A percentile compares a stretch with the other conserved stretches of the same genome.
These are phyloP conservation scores for Phylloporus rhodoxanthus DNA, from an alignment of 768 basidiomycete species.

Conservation along the genomic window DNA sequence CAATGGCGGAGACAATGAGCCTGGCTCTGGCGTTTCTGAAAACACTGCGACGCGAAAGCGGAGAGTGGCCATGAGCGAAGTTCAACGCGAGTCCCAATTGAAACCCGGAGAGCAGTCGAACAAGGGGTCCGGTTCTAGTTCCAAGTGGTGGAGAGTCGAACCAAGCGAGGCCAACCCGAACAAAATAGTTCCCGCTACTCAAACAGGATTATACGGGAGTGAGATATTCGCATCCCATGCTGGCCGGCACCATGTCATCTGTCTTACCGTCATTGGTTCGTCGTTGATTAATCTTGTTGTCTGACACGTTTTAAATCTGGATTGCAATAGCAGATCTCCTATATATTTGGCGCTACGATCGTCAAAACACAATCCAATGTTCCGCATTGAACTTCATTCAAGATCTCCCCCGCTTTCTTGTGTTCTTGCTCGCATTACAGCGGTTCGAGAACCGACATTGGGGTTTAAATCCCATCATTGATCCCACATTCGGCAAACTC, in stretches of 20 bases:
- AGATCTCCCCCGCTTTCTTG: background rate
- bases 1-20: no score
- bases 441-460: background rate
- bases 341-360: constrained; percentile 2
- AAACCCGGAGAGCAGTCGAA: no score
- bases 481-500: background rate
- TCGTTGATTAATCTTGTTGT: background rate
- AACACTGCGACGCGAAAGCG: no score
- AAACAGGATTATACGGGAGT: background rate
- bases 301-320: no score
- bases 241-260: background rate
- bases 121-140: background rate
- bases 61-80: no score
- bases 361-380: constrained; percentile 2
- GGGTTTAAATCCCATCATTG: background rate
- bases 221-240: background rate
- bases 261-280: background rate
- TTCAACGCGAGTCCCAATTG: no score
- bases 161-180: background rate
- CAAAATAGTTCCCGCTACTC: background rate
- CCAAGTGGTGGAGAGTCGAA: background rate
- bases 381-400: constrained; percentile 8
- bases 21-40: no score
- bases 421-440: background rate
- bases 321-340: background rate